Conservation (phyloP, 1,139 yeast genomes). For the Wickerhamomyces sp. region DNA sequence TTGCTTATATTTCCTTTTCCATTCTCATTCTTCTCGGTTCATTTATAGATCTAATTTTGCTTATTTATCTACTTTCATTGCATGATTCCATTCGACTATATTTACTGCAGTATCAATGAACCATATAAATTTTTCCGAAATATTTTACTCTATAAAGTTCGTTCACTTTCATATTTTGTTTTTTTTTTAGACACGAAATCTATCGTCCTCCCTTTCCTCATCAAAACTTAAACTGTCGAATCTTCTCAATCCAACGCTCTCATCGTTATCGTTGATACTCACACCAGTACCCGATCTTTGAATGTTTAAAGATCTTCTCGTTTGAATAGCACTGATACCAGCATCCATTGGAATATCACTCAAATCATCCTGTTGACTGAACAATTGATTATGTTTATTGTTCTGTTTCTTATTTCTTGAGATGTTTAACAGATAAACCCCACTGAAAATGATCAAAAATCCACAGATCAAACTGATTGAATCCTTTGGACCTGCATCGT, state of each 20-base stretch:
- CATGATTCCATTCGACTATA: too few species aligned
- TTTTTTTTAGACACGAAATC: conserved; percentile 18
- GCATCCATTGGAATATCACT: conserved; percentile 81
- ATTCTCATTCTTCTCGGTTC: not conserved
- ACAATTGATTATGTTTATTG: conserved; percentile 17
- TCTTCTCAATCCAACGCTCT: conserved; percentile 54
- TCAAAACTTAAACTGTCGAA: conserved; percentile 57
- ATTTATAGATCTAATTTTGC: conserved; percentile 9
- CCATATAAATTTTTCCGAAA: too few species aligned
- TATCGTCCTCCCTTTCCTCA: conserved; percentile 27
- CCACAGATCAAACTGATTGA: conserved; percentile 84
- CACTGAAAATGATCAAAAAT: conserved; percentile 79
- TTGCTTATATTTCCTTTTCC: too few species aligned
- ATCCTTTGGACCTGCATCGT: conserved; percentile 76
- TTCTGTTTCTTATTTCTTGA: conserved; percentile 51
- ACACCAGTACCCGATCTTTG: conserved; percentile 31
- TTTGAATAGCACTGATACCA: conserved; percentile 79
- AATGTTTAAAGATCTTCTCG: conserved; percentile 36
- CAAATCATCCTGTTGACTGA: conserved; percentile 49
- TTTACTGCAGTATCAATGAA: too few species aligned
- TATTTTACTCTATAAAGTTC: too few species aligned
- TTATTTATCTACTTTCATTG: not conserved
- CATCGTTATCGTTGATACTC: conserved; percentile 38
- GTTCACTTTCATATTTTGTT: not conserved
- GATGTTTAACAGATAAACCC: conserved; percentile 78